phyloP scores from a whole-genome alignment of 768 basidiomycete species.

The Boletus huronensis region DNA sequence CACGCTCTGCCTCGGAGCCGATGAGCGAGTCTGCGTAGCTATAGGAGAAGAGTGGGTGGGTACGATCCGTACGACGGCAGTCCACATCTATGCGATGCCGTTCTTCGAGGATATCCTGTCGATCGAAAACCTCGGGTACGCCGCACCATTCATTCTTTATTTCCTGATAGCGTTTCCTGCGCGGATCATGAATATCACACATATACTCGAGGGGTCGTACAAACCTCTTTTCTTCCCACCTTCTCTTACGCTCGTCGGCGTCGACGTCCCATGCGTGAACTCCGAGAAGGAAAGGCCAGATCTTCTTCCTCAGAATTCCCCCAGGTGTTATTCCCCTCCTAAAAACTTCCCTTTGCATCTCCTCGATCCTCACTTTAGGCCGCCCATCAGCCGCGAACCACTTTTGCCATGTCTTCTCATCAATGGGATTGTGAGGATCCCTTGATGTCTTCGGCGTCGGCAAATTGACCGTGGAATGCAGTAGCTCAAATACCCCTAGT shows the following conservation, averaged over 20 bases:
- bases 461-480: constrained; percentile 74
- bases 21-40: constrained; percentile 33
- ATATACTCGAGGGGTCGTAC: constrained; percentile 10
- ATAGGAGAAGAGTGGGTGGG: constrained; percentile 81
- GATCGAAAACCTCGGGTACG: constrained; percentile 75
- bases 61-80: constrained; percentile 92
- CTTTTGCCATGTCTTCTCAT: constrained; percentile 63
- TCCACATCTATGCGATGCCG: constrained; percentile 96
- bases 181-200: constrained; percentile 7
- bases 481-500: constrained; percentile 83
- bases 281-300: constrained; percentile 91
- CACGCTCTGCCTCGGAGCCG: constrained; percentile 52
- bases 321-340: constrained; percentile 61
- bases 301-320: constrained; percentile 57
- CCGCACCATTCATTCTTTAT: constrained; percentile 83
- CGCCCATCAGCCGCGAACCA: constrained; percentile 78
- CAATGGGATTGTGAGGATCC: constrained; percentile 74
- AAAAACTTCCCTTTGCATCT: constrained; percentile 77
- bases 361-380: constrained; percentile 61
- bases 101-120: constrained; percentile 80
- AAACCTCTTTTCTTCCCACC: constrained; percentile 66
- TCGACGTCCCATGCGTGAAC: constrained; percentile 80
- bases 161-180: constrained; percentile 65
- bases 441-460: constrained; percentile 82
- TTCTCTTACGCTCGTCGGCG: constrained; percentile 51